A percentile compares a stretch with the other conserved stretches of the same genome.
phyloP scores from a whole-genome alignment of 164 flowering plant species.

The Aristolochia fimbriata region DNA sequence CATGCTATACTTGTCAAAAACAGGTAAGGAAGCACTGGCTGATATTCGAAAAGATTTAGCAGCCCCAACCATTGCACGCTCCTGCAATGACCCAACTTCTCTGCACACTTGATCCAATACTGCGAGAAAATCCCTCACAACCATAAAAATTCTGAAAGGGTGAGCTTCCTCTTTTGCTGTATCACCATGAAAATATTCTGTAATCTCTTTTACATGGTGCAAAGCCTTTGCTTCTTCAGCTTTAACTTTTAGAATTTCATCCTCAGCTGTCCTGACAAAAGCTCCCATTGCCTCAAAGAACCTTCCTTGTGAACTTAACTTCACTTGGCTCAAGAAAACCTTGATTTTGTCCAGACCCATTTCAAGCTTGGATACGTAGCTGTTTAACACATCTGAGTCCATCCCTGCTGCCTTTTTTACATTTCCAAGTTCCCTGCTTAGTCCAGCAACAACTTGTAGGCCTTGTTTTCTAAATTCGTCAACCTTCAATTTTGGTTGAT shows the following conservation, averaged over 20 bases:
- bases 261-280: constrained; percentile 63
- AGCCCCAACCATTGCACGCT: constrained; percentile 52
- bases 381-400: constrained; percentile 79
- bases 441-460: constrained; percentile 70
- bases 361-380: constrained; percentile 83
- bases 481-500: constrained; percentile 26
- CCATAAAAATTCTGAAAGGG: constrained; percentile 82
- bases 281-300: constrained; percentile 60
- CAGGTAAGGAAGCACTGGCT: constrained; percentile 66
- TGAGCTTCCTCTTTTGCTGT: constrained; percentile 89
- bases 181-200: constrained; percentile 90
- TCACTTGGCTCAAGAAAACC: constrained; percentile 45
- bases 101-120: constrained; percentile 89
- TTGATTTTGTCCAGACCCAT: constrained; percentile 71
- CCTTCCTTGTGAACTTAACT: constrained; percentile 35
- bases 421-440: constrained; percentile 65
- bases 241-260: constrained; percentile 53
- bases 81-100: constrained; percentile 75
- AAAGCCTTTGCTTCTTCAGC: constrained; percentile 61
- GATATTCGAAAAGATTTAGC: constrained; percentile 78
- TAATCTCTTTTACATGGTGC: constrained; percentile 67
- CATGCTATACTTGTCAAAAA: constrained; percentile 50
- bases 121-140: constrained; percentile 86
- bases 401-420: constrained; percentile 92
- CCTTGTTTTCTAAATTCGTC: constrained; percentile 69